Evolutionary conservation across 2,329 filamentous ascomycete species (phyloP), one percentile per base, ranked within the genome.

Genomic region (Beauveria scarabaeidicola): DNA sequence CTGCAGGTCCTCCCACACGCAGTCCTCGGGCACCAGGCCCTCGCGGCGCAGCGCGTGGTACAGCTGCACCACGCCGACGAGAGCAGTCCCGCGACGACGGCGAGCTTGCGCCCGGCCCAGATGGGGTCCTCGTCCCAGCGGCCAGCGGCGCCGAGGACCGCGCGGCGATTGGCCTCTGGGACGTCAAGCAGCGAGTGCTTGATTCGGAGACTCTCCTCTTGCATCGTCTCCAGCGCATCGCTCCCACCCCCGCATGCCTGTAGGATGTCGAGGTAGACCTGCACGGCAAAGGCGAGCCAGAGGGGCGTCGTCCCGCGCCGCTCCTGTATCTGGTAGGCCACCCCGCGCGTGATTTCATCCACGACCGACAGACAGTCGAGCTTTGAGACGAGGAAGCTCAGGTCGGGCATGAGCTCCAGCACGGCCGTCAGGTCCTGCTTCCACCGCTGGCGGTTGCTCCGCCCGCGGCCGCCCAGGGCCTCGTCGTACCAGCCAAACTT

Each of bases 1-100:
- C 4, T 64, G 61, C 0, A 65, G 47, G 17, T 66, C 64, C 2
- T 65, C 61, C 66, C 64, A 68, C 0, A 23, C 47, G 3, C 48
- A 27, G 0, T 64, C 58, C 1, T 61, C 5, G 0, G 54, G 5
- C 6, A 69, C 54, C 0, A 65, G 59, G 1, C 58, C 51, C 51
- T 67, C 65, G 13, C 64, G 53, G 3, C 40, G 63, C 1, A 69
- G 63, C 17, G 67, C 67, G 3, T 67, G 64, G 17, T 68, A 67
- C 4, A 68, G 54, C 57, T 69, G 64, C 2, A 61, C 55, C 0
- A 50, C 61, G 19, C 15, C 36, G 62, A 69, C 61, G 1, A 69
- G 36, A 60, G 51, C 9, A 46, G 1, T 3, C 27, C 58, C 1
- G 55, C 27, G 5, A 15, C 8, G 19, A 53, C 46, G 38, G 60